phyloP scores from a whole-genome alignment of 2,329 filamentous ascomycete genomes.

The Chaetomium sp. region DNA sequence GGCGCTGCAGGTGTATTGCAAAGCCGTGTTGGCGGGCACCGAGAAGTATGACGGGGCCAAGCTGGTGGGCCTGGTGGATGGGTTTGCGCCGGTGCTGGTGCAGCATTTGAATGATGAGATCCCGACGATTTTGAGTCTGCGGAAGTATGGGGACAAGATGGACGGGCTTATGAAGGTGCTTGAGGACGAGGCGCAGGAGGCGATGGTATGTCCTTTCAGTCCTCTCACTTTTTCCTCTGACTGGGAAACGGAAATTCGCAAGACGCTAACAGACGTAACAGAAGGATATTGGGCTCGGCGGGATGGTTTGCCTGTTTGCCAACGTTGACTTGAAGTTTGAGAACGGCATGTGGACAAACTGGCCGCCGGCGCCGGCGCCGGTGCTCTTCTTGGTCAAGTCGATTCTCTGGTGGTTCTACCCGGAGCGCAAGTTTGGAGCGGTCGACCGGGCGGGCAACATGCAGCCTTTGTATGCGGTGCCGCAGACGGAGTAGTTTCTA shows the following conservation, averaged over 20 bases:
- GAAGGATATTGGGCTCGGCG: constrained; percentile 20
- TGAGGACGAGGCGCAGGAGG: constrained; percentile 17
- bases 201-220: constrained; percentile 17
- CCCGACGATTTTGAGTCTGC: constrained; percentile 25
- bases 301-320: constrained; percentile 18
- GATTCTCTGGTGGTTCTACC: constrained; percentile 19
- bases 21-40: constrained; percentile 19
- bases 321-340: constrained; percentile 25
- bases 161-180: constrained; percentile 13
- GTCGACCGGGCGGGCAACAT: constrained; percentile 22
- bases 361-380: constrained; percentile 20
- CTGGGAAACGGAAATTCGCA: neutral
- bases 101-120: constrained; percentile 32
- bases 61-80: constrained; percentile 27
- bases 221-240: neutral
- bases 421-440: constrained; percentile 25
- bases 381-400: constrained; percentile 20
- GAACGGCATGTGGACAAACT: constrained; percentile 28
- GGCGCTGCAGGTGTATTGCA: constrained; percentile 25
- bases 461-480: constrained; percentile 24
- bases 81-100: constrained; percentile 26
- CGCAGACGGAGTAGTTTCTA: neutral
- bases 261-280: neutral
- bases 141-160: constrained; percentile 25
- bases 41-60: constrained; percentile 26